phyloP scores from a whole-genome alignment of 176 grass and related monocot genomes.

The Oryza officinalis region DNA sequence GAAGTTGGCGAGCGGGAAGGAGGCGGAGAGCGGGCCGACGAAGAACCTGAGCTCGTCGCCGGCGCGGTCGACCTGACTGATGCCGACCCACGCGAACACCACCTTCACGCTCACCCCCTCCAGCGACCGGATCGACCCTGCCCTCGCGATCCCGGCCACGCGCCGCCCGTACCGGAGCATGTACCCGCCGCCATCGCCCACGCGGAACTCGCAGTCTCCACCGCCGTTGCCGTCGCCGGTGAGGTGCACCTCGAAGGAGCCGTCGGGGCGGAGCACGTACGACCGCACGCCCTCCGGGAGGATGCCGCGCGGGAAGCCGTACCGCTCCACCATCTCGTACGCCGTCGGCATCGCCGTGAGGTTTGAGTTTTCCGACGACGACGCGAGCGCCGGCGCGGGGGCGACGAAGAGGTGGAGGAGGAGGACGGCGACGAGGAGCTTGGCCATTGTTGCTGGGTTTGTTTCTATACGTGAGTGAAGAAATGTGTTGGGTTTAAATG shows the following conservation, averaged over 20 bases:
- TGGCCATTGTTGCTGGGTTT: background rate
- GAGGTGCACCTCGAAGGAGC: conserved; percentile 57
- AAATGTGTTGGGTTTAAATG: background rate
- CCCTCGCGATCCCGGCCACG: background rate
- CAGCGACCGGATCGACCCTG: background rate
- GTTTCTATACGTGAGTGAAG: background rate
- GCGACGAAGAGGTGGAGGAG: no score
- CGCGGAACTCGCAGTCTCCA: conserved; percentile 22
- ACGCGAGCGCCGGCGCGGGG: background rate
- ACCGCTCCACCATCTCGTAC: conserved; percentile 69
- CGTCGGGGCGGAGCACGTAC: conserved; percentile 42
- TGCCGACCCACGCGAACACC: conserved; percentile 42
- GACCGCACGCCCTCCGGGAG: conserved; percentile 61
- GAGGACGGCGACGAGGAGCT: background rate
- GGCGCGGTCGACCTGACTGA: conserved; percentile 24
- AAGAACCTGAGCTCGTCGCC: conserved; percentile 37
- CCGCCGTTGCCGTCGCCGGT: conserved; percentile 28
- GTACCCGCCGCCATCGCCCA: conserved; percentile 16
- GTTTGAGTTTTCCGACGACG: background rate
- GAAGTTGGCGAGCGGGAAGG: conserved; percentile 43
- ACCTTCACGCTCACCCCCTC: conserved; percentile 53
- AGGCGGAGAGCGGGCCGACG: conserved; percentile 44
- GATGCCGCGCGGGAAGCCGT: conserved; percentile 64
- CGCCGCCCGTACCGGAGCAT: background rate
- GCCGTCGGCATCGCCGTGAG: conserved; percentile 36